These are phyloP conservation scores for Phytophthora boehmeriae DNA, from an alignment of 352 stramenopile genomes.

Conservation along the genomic window DNA sequence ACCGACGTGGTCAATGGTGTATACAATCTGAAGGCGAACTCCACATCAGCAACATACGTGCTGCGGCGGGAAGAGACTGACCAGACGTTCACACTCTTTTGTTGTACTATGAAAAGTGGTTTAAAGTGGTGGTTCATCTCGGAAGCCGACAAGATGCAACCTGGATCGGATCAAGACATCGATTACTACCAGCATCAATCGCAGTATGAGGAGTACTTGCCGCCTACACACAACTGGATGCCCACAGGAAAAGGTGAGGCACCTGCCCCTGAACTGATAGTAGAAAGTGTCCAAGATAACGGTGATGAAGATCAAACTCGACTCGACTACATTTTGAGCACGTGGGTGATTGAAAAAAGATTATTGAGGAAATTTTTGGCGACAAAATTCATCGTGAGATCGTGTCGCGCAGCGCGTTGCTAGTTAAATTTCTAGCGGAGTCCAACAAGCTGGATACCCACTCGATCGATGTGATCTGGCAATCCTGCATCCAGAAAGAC, in stretches of 20 bases:
- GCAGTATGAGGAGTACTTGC: slow-evolving; percentile 92
- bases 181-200: slow-evolving; percentile 99
- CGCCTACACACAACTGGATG: slow-evolving; percentile 91
- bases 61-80: slow-evolving; percentile 69
- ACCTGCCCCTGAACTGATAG: slow-evolving; percentile 72
- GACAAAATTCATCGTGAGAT: slow-evolving; percentile 90
- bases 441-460: slow-evolving; percentile 72
- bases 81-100: slow-evolving; percentile 94
- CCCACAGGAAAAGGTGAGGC: slow-evolving; percentile 74
- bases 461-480: slow-evolving; percentile 79
- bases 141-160: slow-evolving; percentile 96
- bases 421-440: slow-evolving; percentile 89
- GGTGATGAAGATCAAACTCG: slow-evolving; percentile 53
- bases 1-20: slow-evolving; percentile 92
- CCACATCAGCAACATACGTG: slow-evolving; percentile 76
- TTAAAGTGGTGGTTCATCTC: slow-evolving; percentile 99
- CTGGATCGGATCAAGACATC: slow-evolving; percentile 98
- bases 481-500: slow-evolving; percentile 86
- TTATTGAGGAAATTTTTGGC: slow-evolving; percentile 88
- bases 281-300: slow-evolving; percentile 65
- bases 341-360: slow-evolving; percentile 77
- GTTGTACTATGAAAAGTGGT: slow-evolving; percentile 97
- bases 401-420: slow-evolving; percentile 76
- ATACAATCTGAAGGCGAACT: slow-evolving; percentile 88
- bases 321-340: slow-evolving; percentile 76